phyloP scores from a whole-genome alignment of 306 rosid species.

The Clitoria ternatea region DNA sequence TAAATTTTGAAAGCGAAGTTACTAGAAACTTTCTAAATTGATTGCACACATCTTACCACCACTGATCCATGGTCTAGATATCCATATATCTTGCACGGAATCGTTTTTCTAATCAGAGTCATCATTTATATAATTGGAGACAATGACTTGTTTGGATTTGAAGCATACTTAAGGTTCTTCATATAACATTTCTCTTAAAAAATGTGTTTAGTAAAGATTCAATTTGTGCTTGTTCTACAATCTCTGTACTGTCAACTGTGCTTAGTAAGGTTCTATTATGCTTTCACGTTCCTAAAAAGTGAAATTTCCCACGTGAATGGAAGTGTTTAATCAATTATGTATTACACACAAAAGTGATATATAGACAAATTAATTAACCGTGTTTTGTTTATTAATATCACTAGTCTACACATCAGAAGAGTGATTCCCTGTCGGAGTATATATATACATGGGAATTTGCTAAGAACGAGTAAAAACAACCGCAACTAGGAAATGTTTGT shows the following conservation, averaged over 20 bases:
- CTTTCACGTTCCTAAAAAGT: neutral
- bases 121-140: too few species aligned
- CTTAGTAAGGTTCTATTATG: too few species aligned
- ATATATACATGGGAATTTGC: neutral
- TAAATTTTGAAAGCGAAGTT: neutral
- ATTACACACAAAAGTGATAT: neutral
- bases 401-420: neutral
- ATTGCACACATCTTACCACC: neutral
- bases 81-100: too few species aligned
- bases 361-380: neutral
- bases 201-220: too few species aligned
- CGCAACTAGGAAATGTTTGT: neutral
- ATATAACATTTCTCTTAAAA: too few species aligned
- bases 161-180: too few species aligned
- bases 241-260: too few species aligned
- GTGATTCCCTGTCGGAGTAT: neutral
- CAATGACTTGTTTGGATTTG: too few species aligned
- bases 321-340: neutral
- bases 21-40: neutral
- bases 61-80: too few species aligned
- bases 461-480: neutral
- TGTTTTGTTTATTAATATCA: neutral
- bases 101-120: too few species aligned
- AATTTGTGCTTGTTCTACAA: too few species aligned
- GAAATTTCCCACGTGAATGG: neutral